phyloP scores from a whole-genome alignment of 169 alveolate genomes.

The Theileria equi region DNA sequence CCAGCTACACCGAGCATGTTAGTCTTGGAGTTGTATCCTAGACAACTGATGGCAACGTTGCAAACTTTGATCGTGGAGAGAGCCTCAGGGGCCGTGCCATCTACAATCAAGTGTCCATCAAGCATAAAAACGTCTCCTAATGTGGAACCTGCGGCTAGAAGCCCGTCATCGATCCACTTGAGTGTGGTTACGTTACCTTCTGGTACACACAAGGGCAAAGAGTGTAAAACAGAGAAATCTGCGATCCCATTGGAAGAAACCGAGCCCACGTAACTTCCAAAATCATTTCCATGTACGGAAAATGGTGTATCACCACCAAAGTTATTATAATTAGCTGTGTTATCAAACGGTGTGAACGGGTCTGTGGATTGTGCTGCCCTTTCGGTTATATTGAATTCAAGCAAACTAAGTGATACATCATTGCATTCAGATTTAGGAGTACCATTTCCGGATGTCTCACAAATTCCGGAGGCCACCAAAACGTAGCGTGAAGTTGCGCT shows the following conservation, averaged over 20 bases:
- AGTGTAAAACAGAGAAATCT: constrained; percentile 47
- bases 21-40: constrained; percentile 47
- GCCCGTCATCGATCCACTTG: constrained; percentile 42
- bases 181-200: constrained; percentile 34
- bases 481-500: constrained; percentile 55
- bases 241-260: constrained; percentile 31
- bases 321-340: constrained; percentile 14
- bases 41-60: constrained; percentile 32
- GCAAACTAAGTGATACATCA: constrained; percentile 21
- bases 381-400: constrained; percentile 47
- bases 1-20: constrained; percentile 62
- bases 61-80: constrained; percentile 33
- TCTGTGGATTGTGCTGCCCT: neutral
- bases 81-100: constrained; percentile 12
- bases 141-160: constrained; percentile 37
- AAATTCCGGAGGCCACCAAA: constrained; percentile 44
- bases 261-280: constrained; percentile 27
- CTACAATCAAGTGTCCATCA: constrained; percentile 34
- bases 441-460: constrained; percentile 44
- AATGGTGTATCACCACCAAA: constrained; percentile 26
- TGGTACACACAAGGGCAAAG: constrained; percentile 1
- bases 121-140: constrained; percentile 44
- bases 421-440: constrained; percentile 21
- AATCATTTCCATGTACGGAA: constrained; percentile 3
- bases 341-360: constrained; percentile 38